These are phyloP conservation scores for Citrus trifoliata DNA, from an alignment of 345 rosid genomes.

Conservation along the genomic window DNA sequence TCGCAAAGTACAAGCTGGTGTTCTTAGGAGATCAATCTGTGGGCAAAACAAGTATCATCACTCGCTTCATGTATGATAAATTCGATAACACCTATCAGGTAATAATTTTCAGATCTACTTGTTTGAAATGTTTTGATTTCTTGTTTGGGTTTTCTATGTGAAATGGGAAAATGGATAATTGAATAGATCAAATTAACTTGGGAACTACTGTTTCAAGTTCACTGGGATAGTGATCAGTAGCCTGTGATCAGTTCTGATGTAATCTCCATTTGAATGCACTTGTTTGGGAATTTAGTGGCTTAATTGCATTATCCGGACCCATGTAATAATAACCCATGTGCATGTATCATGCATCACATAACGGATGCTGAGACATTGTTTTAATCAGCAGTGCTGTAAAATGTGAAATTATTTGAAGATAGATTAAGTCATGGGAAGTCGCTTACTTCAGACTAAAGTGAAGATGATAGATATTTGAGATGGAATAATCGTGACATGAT, in stretches of 20 bases:
- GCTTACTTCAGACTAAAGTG: no score
- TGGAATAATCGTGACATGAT: no score
- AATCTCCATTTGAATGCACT: no score
- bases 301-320: no score
- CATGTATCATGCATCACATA: no score
- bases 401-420: no score
- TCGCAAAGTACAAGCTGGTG: slow-evolving; percentile 83
- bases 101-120: neutral
- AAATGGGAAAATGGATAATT: neutral
- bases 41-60: slow-evolving; percentile 89
- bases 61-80: slow-evolving; percentile 92
- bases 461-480: no score
- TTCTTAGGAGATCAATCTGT: slow-evolving; percentile 90
- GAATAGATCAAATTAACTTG: neutral
- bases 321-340: no score
- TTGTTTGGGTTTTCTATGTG: neutral
- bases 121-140: neutral
- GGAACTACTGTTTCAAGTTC: neutral
- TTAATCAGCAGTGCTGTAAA: no score
- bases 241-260: neutral
- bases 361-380: no score
- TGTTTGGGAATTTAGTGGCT: no score
- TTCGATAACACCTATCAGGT: slow-evolving; percentile 88
- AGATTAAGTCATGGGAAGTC: no score
- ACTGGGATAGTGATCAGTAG: neutral